These are phyloP conservation scores for Tremella mesenterica DNA, from an alignment of 768 basidiomycete species.

Conservation along the genomic window DNA sequence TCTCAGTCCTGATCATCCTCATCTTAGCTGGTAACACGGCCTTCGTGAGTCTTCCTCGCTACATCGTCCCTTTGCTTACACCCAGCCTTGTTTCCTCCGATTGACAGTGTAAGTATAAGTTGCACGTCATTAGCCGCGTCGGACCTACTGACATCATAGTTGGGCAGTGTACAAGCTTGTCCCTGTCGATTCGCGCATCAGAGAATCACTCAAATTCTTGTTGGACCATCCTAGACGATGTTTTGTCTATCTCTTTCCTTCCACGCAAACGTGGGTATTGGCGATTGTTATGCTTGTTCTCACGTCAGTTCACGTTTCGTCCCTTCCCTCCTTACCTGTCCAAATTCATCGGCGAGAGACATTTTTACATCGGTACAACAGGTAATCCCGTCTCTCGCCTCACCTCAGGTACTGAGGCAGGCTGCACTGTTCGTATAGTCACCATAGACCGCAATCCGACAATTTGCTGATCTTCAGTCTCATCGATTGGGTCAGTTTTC, in stretches of 20 bases:
- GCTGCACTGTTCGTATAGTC: too few species aligned
- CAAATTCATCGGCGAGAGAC: too few species aligned
- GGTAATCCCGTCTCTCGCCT: too few species aligned
- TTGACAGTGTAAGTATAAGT: conserved; percentile 60
- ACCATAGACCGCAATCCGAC: too few species aligned
- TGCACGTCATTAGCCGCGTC: background rate
- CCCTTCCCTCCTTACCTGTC: background rate
- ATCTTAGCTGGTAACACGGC: conserved; percentile 89
- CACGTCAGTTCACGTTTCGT: conserved; percentile 52
- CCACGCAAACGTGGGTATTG: conserved; percentile 90
- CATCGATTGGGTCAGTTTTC: conserved; percentile 82
- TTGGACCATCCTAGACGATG: conserved; percentile 88
- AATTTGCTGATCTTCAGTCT: conserved; percentile 52
- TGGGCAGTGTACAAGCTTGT: conserved; percentile 64
- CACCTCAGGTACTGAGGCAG: too few species aligned
- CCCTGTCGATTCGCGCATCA: conserved; percentile 53
- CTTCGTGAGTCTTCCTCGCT: conserved; percentile 58
- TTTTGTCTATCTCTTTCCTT: conserved; percentile 81
- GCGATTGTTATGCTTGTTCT: conserved; percentile 58
- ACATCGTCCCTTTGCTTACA: background rate
- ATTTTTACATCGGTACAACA: too few species aligned
- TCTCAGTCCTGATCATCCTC: conserved; percentile 56
- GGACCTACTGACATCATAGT: conserved; percentile 51
- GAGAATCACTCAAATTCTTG: conserved; percentile 80
- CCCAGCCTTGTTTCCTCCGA: conserved; percentile 55